These are phyloP conservation scores for Mucor indicus DNA, from an alignment of 371 early-diverging fungal species.

Conservation along the genomic window DNA sequence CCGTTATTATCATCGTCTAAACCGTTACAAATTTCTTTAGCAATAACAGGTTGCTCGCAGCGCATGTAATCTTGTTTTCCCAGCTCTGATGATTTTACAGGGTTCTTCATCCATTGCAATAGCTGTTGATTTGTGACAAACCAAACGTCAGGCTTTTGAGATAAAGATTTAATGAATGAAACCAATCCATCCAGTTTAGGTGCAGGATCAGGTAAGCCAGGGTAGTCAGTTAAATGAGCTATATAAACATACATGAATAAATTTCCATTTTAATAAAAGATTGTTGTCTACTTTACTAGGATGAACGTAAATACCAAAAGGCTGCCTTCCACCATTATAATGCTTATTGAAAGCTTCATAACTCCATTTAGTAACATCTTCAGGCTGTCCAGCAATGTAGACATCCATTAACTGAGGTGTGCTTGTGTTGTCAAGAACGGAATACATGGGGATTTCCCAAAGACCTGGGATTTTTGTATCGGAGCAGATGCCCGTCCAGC, in stretches of 20 bases:
- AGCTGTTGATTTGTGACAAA: slow-evolving; percentile 66
- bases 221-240: slow-evolving; percentile 50
- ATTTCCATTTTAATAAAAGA: no score
- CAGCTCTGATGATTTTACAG: slow-evolving; percentile 58
- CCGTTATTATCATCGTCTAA: slow-evolving; percentile 55
- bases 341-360: slow-evolving; percentile 52
- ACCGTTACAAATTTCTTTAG: slow-evolving; percentile 74
- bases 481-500: slow-evolving; percentile 55
- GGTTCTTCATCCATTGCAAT: slow-evolving; percentile 64
- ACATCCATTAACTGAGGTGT: slow-evolving; percentile 67
- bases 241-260: background rate
- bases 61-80: slow-evolving; percentile 54
- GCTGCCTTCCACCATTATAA: slow-evolving; percentile 61
- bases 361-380: slow-evolving; percentile 42
- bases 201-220: slow-evolving; percentile 43
- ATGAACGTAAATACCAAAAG: slow-evolving; percentile 67
- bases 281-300: slow-evolving; percentile 31
- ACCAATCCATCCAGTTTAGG: slow-evolving; percentile 36
- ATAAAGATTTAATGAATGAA: slow-evolving; percentile 40
- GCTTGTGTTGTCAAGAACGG: slow-evolving; percentile 34
- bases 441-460: slow-evolving; percentile 73
- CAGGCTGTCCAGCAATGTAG: slow-evolving; percentile 49
- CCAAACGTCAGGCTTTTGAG: slow-evolving; percentile 56
- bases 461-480: slow-evolving; percentile 52
- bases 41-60: slow-evolving; percentile 53